Evolutionary conservation across 306 rosid genomes (phyloP).

Genomic region (Prunus campanulata): DNA sequence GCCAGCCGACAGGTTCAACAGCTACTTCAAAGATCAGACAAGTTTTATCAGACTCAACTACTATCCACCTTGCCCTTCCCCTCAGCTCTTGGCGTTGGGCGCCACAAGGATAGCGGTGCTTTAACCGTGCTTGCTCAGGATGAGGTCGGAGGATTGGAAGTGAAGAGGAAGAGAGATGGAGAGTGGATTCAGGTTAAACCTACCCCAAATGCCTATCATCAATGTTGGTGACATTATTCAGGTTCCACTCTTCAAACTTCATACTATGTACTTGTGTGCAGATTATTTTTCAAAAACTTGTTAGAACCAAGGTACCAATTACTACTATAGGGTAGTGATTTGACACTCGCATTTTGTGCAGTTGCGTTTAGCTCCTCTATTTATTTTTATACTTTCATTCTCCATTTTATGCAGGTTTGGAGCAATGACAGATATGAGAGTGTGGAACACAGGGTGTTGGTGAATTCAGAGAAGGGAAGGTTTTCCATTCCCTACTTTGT

Average conservation of each 20-base stretch:
- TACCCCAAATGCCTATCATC: constrained; percentile 53
- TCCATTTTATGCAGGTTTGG: constrained; percentile 24
- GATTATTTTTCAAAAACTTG: not conserved
- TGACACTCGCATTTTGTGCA: too few relatives aligned
- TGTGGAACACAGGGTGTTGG: constrained; percentile 59
- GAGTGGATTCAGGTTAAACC: constrained; percentile 65
- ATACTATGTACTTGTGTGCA: not conserved
- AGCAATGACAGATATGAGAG: constrained; percentile 65
- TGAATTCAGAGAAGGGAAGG: constrained; percentile 42
- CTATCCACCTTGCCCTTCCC: constrained; percentile 64
- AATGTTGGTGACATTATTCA: constrained; percentile 59
- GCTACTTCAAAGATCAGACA: constrained; percentile 50
- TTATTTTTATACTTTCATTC: too few relatives aligned
- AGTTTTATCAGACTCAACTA: constrained; percentile 40
- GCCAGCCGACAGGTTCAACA: constrained; percentile 37
- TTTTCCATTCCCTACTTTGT: constrained; percentile 51
- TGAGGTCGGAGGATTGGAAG: constrained; percentile 63
- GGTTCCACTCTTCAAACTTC: constrained; percentile 23
- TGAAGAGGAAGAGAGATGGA: constrained; percentile 52
- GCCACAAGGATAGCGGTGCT: constrained; percentile 54
- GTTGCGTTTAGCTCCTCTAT: too few relatives aligned
- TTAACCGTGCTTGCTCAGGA: constrained; percentile 64
- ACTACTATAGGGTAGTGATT: too few relatives aligned
- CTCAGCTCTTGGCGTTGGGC: constrained; percentile 62
- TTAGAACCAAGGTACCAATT: not conserved